phyloP scores from a whole-genome alignment of 768 basidiomycete species.

The Psilocybe sp. region DNA sequence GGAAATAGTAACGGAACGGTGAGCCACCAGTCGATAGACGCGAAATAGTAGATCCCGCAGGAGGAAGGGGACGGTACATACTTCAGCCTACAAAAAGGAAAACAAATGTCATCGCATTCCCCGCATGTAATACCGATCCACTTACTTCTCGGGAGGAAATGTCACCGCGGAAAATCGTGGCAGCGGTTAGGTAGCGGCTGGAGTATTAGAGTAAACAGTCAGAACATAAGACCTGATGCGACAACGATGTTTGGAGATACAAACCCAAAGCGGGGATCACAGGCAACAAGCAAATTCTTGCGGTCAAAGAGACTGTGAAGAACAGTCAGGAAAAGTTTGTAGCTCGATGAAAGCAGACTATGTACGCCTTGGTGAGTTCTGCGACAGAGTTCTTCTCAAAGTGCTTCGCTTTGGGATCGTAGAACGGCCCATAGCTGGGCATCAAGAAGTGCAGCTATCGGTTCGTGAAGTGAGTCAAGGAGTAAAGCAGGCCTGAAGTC shows the following conservation, averaged over 20 bases:
- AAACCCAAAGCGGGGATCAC: conserved; percentile 76
- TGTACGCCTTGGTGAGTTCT: conserved; percentile 76
- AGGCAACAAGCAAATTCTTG: conserved; percentile 77
- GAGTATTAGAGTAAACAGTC: conserved; percentile 1
- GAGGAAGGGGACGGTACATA: conserved; percentile 26
- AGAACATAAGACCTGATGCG: neutral
- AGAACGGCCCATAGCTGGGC: conserved; percentile 92
- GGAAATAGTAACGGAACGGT: conserved; percentile 8
- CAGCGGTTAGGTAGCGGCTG: conserved; percentile 84
- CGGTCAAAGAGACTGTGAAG: conserved; percentile 69
- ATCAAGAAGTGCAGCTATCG: conserved; percentile 90
- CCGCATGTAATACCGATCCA: conserved; percentile 14
- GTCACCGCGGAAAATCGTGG: conserved; percentile 83
- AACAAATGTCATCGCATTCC: conserved; percentile 35
- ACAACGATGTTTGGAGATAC: conserved; percentile 12
- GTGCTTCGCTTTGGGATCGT: conserved; percentile 56
- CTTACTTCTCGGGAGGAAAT: conserved; percentile 79
- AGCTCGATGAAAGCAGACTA: neutral
- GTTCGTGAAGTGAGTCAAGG: neutral
- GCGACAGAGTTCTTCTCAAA: conserved; percentile 61
- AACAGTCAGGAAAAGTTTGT: neutral
- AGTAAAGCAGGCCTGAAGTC: neutral
- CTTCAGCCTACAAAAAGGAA: conserved; percentile 43
- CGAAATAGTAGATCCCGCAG: conserved; percentile 5
- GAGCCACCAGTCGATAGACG: conserved; percentile 16